Evolutionary conservation across 768 basidiomycete species (phyloP), one percentile per base, ranked within the genome.

Genomic region (Stropharia rugosoannulata): DNA sequence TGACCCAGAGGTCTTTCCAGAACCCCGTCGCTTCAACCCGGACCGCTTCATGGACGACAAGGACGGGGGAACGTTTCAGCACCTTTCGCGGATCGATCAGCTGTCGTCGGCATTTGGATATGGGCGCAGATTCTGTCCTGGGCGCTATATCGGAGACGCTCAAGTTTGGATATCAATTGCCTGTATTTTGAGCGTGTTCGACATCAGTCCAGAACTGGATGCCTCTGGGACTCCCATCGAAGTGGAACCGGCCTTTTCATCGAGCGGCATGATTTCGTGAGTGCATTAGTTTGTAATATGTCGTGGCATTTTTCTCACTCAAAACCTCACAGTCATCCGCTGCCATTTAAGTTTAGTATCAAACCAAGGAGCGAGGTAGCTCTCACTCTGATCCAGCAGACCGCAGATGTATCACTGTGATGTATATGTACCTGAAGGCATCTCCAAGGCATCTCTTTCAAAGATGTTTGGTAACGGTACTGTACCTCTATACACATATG

Each of bases 1-100:
- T 41, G 78, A 84, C 58, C 77, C 78, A 4, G 42, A 63, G 32
- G 63, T 62, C 12, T 84, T 73, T 61, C 77, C 76, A 0, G 69
- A 82, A 13, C 82, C 83, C 0, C 62, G 70, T 4, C 62, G 58
- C 10, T 84, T 85, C 62, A 73, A 78, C 36, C 83, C 83, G 0
- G 77, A 79, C 19, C 71, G 82, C 16, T 84, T 77, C 61, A 49
- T 79, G 27, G 62, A 64, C 27, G 49, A 68, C 25, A 60, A 48
- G 13, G 60, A 66, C 46, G 57, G 65, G 35, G 60, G 59, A 12
- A 59, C 59, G 5, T 61, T 43, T 4, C 67, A 69, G n/a, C 68
- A 70, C 36, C 56, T 72, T 25, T 71, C 72, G 2, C 66, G 71
- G 11, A 51, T 59, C 4, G 70, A 75, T 52, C 70, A 72, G 0